Base-by-base conservation (phyloP, 1,284 basidiomycete species). In the Pseudozyma sp. region DNA sequence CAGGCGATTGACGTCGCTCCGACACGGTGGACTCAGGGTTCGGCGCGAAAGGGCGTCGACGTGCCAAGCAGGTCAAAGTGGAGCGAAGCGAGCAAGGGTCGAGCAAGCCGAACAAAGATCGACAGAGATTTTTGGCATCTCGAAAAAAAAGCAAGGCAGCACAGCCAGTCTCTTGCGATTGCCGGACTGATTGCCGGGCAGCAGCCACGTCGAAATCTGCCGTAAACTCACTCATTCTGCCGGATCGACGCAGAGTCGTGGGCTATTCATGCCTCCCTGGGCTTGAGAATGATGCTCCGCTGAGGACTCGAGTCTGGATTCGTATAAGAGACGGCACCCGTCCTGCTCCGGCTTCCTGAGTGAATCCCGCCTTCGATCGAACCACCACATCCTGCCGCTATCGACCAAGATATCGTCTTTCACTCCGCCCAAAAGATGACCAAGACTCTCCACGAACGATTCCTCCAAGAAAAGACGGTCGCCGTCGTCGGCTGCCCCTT, bases 401-500 rank as follows among this genome's bases (percentile, higher is more conserved):
- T 24, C 24, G 24, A 24, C 24, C 24, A 24, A 24, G 24, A 24
- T 24, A 24, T 24, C 24, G 24, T 24, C 35, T 14, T 46, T 53
- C 24, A 16, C 30, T 7, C 30, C 46, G n/a, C 44, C 29, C 29
- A 17, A 39, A 48, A 16, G 17, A 74, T 74, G 66, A 64, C 67
- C 53, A 68, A 58, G 45, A 64, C 42, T 6, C 58, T 69, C 5
- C 71, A 69, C 61, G 72, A 75, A 54, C 66, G 73, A 35, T 75
- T 64, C 52, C 68, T 75, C 9, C 57, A 65, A 46, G 64, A 75
- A 58, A 75, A 75, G 68, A 74, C 64, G 60, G 73, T 76, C 5
- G 67, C 78, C 62, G 77, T 81, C 64, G 68, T 81, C 55, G 80
- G 80, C 53, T 82, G 81, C 52, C 79, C 80, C 48, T 84, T 83